Evolutionary conservation across 306 rosid species (phyloP).

Genomic region (Sicyos baderoa): DNA sequence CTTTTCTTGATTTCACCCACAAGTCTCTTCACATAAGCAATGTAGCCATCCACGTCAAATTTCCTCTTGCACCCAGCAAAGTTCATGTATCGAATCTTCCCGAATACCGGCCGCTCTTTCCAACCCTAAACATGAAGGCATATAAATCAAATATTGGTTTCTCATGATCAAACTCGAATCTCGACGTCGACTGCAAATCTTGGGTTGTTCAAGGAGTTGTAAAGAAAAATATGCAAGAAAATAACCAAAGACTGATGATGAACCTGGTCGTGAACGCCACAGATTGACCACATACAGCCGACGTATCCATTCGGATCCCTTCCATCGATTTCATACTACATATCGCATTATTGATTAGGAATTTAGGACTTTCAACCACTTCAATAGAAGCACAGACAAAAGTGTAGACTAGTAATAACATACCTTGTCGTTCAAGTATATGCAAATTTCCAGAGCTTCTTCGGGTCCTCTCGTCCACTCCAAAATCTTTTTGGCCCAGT

Average conservation of each 20-base stretch:
- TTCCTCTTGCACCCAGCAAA: slow-evolving; percentile 91
- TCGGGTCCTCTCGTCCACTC: slow-evolving; percentile 87
- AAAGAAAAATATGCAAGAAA: not conserved
- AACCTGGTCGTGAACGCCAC: slow-evolving; percentile 96
- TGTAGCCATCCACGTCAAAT: slow-evolving; percentile 65
- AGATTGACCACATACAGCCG: slow-evolving; percentile 97
- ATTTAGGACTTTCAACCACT: not conserved
- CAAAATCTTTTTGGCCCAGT: slow-evolving; percentile 94
- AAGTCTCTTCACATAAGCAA: slow-evolving; percentile 45
- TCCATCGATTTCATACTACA: slow-evolving; percentile 89
- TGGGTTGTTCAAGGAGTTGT: not conserved
- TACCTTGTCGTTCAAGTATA: slow-evolving; percentile 80
- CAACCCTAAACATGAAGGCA: slow-evolving; percentile 43
- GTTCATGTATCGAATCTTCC: slow-evolving; percentile 92
- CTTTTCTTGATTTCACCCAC: slow-evolving; percentile 56
- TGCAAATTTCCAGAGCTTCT: slow-evolving; percentile 76
- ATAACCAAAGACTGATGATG: not conserved
- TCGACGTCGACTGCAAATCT: not conserved
- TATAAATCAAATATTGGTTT: not conserved
- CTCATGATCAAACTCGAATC: not conserved
- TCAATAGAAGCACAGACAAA: not conserved
- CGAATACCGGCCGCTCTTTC: slow-evolving; percentile 71
- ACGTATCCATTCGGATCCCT: slow-evolving; percentile 85
- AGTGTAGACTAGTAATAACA: not conserved
- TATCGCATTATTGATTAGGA: not conserved